phyloP scores from a whole-genome alignment of 495 filamentous ascomycete species.

The Geoglossum glabrum region DNA sequence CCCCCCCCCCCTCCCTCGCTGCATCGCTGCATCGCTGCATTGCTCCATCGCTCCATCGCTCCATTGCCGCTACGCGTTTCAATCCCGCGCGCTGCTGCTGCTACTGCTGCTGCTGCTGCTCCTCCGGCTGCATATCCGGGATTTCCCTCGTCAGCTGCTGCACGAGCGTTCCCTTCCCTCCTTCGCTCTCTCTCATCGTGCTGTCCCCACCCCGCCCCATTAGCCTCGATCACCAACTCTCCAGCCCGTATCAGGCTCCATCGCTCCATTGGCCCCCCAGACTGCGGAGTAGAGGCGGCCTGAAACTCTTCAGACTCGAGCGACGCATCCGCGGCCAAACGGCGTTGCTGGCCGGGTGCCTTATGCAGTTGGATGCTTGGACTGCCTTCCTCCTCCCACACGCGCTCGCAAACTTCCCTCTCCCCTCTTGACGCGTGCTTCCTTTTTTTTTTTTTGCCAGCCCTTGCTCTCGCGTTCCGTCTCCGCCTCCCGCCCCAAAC shows the following conservation, averaged over 20 bases:
- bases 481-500: neutral
- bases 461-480: slow-evolving; percentile 1
- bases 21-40: too few relatives aligned
- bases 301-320: neutral
- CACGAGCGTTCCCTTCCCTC: slow-evolving; percentile 1
- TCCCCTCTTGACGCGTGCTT: neutral
- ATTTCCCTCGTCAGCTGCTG: neutral
- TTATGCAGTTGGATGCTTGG: neutral
- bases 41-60: too few relatives aligned
- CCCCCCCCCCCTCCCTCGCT: too few relatives aligned
- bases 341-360: too few relatives aligned
- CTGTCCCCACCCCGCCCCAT: neutral
- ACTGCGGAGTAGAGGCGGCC: too few relatives aligned
- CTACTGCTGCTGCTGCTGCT: too few relatives aligned
- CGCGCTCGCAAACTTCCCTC: neutral
- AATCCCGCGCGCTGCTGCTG: neutral
- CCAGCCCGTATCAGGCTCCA: neutral
- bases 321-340: neutral
- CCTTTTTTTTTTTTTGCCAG: neutral
- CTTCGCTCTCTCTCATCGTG: neutral
- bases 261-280: neutral
- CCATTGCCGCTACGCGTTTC: neutral
- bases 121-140: neutral
- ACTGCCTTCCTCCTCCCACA: neutral
- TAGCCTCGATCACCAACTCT: neutral